A percentile compares a stretch with the other conserved stretches of the same genome.
Evolutionary conservation across 139 green algal genomes (phyloP).

Genomic region (Chlamydomonas incerta): DNA sequence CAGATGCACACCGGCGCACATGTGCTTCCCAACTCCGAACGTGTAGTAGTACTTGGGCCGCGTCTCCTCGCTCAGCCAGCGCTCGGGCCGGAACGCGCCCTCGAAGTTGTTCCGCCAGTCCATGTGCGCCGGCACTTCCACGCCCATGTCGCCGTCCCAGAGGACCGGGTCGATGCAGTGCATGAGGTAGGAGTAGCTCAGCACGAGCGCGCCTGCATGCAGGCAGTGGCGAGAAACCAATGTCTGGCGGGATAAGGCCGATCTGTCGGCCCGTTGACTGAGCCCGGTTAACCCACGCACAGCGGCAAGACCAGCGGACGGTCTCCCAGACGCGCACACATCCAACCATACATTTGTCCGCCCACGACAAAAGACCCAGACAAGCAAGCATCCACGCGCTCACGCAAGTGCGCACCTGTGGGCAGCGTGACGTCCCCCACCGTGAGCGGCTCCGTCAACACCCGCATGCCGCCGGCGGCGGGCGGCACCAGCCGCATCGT

Average conservation of each 20-base stretch:
- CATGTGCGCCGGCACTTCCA: constrained; percentile 44
- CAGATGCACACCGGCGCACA: constrained; percentile 45
- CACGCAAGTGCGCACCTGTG: neutral
- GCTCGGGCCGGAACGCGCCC: constrained; percentile 41
- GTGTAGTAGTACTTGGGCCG: constrained; percentile 15
- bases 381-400: neutral
- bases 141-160: constrained; percentile 25
- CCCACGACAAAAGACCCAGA: too few relatives aligned
- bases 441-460: neutral
- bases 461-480: neutral
- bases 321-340: too few relatives aligned
- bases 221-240: too few relatives aligned
- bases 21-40: constrained; percentile 38
- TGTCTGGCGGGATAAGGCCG: too few relatives aligned
- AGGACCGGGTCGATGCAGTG: constrained; percentile 47
- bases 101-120: constrained; percentile 44
- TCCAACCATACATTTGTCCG: too few relatives aligned
- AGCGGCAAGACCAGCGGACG: too few relatives aligned
- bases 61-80: constrained; percentile 36
- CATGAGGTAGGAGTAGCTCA: neutral
- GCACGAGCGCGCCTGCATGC: neutral
- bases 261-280: too few relatives aligned
- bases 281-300: too few relatives aligned
- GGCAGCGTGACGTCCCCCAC: neutral
- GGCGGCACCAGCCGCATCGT: constrained; percentile 19